These are phyloP conservation scores for Flaveria ramosissima DNA, from an alignment of 129 eudicot species.

Conservation along the genomic window DNA sequence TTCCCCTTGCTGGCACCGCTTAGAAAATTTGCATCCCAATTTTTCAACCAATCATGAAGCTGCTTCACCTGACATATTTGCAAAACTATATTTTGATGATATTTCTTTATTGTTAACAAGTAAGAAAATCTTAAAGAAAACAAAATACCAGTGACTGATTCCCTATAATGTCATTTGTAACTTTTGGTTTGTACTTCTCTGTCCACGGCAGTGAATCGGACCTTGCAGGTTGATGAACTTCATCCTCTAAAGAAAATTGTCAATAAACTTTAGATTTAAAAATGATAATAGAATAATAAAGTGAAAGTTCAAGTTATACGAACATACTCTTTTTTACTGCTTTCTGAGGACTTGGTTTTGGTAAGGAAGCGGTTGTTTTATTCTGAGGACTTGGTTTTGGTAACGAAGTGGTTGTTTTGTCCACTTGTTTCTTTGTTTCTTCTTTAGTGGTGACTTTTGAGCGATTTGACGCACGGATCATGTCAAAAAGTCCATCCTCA, in stretches of 20 bases:
- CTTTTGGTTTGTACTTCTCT: conserved; percentile 85
- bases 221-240: conserved; percentile 32
- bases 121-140: conserved; percentile 3
- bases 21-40: conserved; percentile 72
- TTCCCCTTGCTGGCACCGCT: conserved; percentile 54
- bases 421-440: conserved; percentile 50
- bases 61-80: conserved; percentile 66
- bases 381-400: conserved; percentile 21
- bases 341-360: conserved; percentile 43
- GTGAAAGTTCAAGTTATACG: neutral
- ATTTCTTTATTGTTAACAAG: neutral
- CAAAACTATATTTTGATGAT: conserved; percentile 1
- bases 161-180: conserved; percentile 73
- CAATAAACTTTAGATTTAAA: neutral
- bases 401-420: conserved; percentile 42
- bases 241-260: conserved; percentile 41
- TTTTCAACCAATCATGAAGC: conserved; percentile 78
- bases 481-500: conserved; percentile 90
- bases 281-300: conserved; percentile 10
- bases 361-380: conserved; percentile 28
- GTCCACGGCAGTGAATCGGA: conserved; percentile 69
- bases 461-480: conserved; percentile 72
- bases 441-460: conserved; percentile 45
- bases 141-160: conserved; percentile 71
- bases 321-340: conserved; percentile 59